Evolutionary conservation across 306 rosid genomes (phyloP).

Genomic region (Trifolium fragiferum): DNA sequence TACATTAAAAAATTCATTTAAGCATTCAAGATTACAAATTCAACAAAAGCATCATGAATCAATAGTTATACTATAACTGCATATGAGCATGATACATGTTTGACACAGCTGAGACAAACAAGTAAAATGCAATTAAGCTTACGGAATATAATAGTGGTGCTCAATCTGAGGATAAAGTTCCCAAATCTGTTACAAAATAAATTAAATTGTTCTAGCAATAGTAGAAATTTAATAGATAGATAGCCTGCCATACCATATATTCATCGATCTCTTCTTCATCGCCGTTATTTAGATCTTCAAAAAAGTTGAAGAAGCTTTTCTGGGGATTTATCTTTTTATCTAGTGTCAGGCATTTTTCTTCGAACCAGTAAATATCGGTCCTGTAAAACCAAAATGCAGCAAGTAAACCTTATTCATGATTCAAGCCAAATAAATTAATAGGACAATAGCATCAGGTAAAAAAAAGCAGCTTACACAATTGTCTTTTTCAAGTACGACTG

Average conservation of each 20-base stretch:
- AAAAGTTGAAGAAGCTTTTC: constrained; percentile 84
- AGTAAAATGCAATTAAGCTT: constrained; percentile 34
- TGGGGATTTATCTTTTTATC: no score
- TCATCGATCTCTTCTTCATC: constrained; percentile 74
- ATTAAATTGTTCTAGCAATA: constrained; percentile 13
- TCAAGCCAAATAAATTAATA: not conserved
- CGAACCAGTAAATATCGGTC: constrained; percentile 64
- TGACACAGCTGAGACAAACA: not conserved
- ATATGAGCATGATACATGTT: not conserved
- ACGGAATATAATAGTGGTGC: constrained; percentile 86
- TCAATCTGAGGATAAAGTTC: constrained; percentile 77
- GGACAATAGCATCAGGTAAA: not conserved
- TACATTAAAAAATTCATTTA: not conserved
- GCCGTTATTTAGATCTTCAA: constrained; percentile 47
- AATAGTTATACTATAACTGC: not conserved
- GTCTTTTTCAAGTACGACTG: constrained; percentile 70
- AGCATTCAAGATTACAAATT: constrained; percentile 7
- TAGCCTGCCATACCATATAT: constrained; percentile 61
- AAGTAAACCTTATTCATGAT: constrained; percentile 5
- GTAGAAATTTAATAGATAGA: not conserved
- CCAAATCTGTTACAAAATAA: constrained; percentile 57
- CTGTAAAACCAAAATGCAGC: constrained; percentile 44
- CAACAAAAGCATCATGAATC: not conserved
- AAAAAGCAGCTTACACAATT: constrained; percentile 65
- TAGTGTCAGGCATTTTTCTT: constrained; percentile 36